Base-by-base conservation (phyloP, 768 basidiomycete species). In the Artomyces pyxidatus region DNA sequence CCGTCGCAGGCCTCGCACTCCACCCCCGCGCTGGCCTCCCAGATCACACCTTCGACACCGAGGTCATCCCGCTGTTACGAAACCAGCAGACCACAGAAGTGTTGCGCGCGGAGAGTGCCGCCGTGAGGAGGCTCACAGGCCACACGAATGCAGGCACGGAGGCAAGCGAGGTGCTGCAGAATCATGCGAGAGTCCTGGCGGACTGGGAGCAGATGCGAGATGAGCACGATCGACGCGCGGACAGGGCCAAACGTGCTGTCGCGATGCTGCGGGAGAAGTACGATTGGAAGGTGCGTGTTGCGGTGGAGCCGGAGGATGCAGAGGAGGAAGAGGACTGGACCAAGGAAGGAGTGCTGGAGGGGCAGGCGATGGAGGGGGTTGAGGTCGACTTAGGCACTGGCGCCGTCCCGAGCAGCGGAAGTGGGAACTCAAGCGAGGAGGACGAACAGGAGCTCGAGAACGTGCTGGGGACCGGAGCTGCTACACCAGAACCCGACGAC, bases 21-120 rank as follows among this genome's bases (percentile, higher is more conserved):
- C 83, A 90, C 56, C 87, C 87, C 0, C 70, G 64, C 52, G 63
- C 68, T 9, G 61, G 68, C 1, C 72, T 88, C 65, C 60, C 81
- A 0, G 86, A 88, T 54, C 64, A 71, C 2, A 79, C 84, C 57
- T 74, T 88, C 42, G 88, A 90, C 65, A 76, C 75, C 51, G 83
- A 84, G 49, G 73, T 90, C 30, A 81, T 80, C 21, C 81, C 83
- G 0, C 72, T 91, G 25, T 65, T 92, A 53, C 80, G 87, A 37
- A 90, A 85, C 45, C 82, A 83, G 57, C 88, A 88, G 64, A 89
- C 85, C 2, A 78, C 77, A 0, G 84, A 88, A 51, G 86, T 92
- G 8, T 67, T 89, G 37, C 72, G 72, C 42, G 68, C 75, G 59
- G 89, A 91, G 61, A 83, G 76, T 51, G 82, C 80, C 10, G 80